Base-by-base conservation (phyloP, 495 filamentous ascomycete genomes). In the Lophium mytilinum region DNA sequence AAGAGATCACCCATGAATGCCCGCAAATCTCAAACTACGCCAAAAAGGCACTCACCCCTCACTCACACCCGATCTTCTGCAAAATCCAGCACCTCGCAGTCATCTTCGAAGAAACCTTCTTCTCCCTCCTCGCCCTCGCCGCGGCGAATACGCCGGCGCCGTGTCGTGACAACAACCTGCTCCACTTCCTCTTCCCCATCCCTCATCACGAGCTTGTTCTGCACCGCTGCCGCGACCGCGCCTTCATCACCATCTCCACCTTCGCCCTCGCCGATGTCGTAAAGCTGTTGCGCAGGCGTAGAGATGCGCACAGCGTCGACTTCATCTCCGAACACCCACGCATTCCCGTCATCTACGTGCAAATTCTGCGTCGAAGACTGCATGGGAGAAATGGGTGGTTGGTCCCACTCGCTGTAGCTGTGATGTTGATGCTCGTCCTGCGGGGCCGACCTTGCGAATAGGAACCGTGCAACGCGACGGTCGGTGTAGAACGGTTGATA, bases 401-500 rank as follows among this genome's bases (percentile, higher is more conserved):
- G 30, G 30, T 55, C 42, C 30, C 61, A 51, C 53, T 68, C 58
- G 30, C 60, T 17, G 51, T 60, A 66, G 24, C 62, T 53, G 18
- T 37, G 37, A 18, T 54, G 51, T 33, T 42, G 21, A 14, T 60
- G 53, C 15, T 41, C 47, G 10, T 63, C 52, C 6, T 21, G 8
- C 9, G 50, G 18, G 33, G 9, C 14, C n/a, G 33, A 14, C 9
- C 45, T 40, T 14, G 71, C 67, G 61, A 83, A 89, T 14, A 85
- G 75, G 62, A 81, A 84, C 12, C 95, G 70, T 33, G 76, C 79
- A 36, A 95, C 86, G 9, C 90, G 80, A 17, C 82, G 80, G 60
- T 95, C 90, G 0, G 88, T 91, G 66, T 95, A 89, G 72, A 95
- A 95, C 0, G 91, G 89, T 58, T 90, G 88, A 56, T 91, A 95